A percentile compares a stretch with the other conserved stretches of the same genome.
Conservation (phyloP, 2,329 filamentous ascomycete species). For the Neonectria sp. region DNA sequence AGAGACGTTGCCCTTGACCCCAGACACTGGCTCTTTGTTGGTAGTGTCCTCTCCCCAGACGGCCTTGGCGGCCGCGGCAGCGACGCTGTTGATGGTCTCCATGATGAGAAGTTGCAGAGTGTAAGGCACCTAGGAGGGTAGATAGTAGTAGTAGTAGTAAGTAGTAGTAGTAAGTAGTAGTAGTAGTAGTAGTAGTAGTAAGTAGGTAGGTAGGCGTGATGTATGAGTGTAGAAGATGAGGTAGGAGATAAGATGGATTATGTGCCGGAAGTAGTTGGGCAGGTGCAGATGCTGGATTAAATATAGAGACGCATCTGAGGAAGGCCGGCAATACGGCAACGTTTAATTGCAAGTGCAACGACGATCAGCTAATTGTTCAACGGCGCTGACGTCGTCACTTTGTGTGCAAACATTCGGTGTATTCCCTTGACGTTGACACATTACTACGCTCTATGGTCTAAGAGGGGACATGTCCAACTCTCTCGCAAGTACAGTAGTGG, state of each 20-base stretch:
- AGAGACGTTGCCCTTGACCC: conserved; percentile 76
- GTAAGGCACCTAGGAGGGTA: neutral
- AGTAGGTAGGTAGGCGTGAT: neutral
- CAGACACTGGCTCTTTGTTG: conserved; percentile 78
- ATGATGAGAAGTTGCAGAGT: conserved; percentile 55
- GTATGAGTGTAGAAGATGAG: conserved; percentile 10
- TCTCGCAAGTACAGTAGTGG: neutral
- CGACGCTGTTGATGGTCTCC: conserved; percentile 75
- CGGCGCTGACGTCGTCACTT: conserved; percentile 18
- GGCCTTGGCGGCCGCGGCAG: conserved; percentile 56
- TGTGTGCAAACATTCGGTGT: neutral
- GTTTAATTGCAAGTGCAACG: conserved; percentile 9
- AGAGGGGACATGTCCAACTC: neutral
- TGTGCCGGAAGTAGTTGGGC: neutral
- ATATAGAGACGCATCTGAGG: neutral
- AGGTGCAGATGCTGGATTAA: neutral
- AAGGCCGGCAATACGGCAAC: conserved; percentile 4
- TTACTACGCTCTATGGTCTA: neutral
- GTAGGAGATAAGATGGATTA: conserved; percentile 22
- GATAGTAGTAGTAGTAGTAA: too few relatives aligned
- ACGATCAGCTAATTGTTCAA: conserved; percentile 2
- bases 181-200: too few relatives aligned
- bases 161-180: too few relatives aligned
- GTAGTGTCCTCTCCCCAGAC: conserved; percentile 61
- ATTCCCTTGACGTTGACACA: neutral